Conservation (phyloP, 106 monocot genomes). For the Dendrobium nobile region DNA sequence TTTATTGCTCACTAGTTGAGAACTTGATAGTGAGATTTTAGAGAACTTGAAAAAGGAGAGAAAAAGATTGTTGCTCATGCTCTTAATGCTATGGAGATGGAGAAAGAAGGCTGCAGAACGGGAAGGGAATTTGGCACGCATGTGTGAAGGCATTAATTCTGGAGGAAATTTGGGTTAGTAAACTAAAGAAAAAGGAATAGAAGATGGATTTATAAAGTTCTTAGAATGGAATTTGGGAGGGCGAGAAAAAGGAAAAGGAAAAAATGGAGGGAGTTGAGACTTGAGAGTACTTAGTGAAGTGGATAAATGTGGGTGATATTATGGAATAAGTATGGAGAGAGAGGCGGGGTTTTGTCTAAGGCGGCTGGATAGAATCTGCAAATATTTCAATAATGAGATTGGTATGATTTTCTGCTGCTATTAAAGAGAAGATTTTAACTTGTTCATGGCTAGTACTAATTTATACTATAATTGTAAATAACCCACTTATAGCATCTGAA, state of each 20-base stretch:
- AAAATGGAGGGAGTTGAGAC: not conserved
- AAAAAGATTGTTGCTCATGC: not conserved
- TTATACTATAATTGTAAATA: not conserved
- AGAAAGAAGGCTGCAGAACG: not conserved
- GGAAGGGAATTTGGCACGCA: not conserved
- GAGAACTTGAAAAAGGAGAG: not conserved
- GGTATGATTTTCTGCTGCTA: not conserved
- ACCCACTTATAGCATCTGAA: not conserved
- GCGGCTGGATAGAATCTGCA: not conserved
- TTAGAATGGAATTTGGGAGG: too few species aligned
- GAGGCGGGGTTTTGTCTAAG: not conserved
- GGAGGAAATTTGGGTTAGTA: too few species aligned
- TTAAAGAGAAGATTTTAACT: not conserved
- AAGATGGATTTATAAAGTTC: too few species aligned
- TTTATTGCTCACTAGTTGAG: too few species aligned
- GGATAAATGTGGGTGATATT: not conserved
- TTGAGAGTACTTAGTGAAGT: not conserved
- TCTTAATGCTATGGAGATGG: not conserved
- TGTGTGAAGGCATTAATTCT: too few species aligned
- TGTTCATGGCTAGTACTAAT: not conserved
- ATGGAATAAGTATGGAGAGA: too few species aligned
- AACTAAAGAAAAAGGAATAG: too few species aligned
- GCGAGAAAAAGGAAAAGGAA: too few species aligned
- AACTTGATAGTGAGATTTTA: too few species aligned
- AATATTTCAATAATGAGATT: not conserved